Base-by-base conservation (phyloP, 2,329 filamentous ascomycete species). In the Fusarium avenaceum region DNA sequence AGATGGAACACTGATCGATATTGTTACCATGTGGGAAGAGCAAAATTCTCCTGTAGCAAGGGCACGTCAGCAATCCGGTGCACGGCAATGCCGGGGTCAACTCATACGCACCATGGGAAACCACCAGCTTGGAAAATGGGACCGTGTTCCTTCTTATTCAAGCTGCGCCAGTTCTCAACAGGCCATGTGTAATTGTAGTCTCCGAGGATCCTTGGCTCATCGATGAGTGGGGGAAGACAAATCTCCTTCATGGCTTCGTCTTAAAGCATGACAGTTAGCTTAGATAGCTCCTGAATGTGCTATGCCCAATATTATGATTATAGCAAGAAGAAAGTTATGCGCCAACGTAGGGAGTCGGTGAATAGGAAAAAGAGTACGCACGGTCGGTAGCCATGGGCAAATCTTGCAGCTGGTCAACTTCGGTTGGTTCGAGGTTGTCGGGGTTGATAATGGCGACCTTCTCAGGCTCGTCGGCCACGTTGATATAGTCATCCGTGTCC, bases 1-100 rank as follows among this genome's bases (percentile, higher is more conserved):
- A 99, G 78, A 99, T 93, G 7, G 96, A 98, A 46, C 92, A 93
- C 75, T 93, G 92, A 70, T 98, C 95, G 57, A 94, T 92, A 71
- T 97, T 95, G 78, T 99, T 99, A 51, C 96, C 96, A 67, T 90
- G 94, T 0, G 96, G 95, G 76, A 99, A 99, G 77, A 99, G 94
- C 15, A 99, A 87, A 73, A 98, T 91, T 74, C 95, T 92, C 96
- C 92, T 94, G 67, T 22, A 45, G 28, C 35, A 28, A 24, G 49
- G 50, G 65, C 76, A 47, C 75, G 69, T 68, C 59, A 71, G 69
- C 42, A 63, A 43, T 19, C 20, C 17, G 44, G 40, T 30, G 26
- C 42, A 45, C 52, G 44, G 47, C 48, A 58, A 81, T 87, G 35
- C 48, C 49, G 39, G 62, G 30, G 54, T 47, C 10, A 28, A 33